Percentiles rank a stretch among this genome's conserved stretches.
phyloP scores from a whole-genome alignment of 2,329 filamentous ascomycete genomes.

The Xylaria sp. region DNA sequence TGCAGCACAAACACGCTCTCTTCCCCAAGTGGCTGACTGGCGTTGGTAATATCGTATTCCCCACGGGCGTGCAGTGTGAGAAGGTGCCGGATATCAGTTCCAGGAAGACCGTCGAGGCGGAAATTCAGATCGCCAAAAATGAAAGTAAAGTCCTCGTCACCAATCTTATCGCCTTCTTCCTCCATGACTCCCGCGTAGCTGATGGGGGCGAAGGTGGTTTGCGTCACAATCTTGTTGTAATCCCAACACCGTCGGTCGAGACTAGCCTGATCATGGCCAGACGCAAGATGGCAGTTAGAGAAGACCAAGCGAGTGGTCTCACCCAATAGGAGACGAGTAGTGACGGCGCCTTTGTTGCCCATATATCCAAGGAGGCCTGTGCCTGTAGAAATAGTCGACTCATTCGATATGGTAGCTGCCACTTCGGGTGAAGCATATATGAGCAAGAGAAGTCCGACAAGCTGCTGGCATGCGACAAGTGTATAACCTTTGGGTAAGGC shows the following conservation, averaged over 20 bases:
- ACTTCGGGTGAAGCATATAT: conserved; percentile 86
- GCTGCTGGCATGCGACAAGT: conserved; percentile 82
- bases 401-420: conserved; percentile 77
- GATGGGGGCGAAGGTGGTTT: conserved; percentile 83
- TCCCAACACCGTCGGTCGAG: conserved; percentile 93
- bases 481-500: conserved; percentile 82
- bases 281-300: conserved; percentile 90
- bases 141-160: conserved; percentile 92
- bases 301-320: conserved; percentile 92
- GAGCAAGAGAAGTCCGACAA: conserved; percentile 85
- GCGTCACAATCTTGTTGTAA: conserved; percentile 77
- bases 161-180: conserved; percentile 76
- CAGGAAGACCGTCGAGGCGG: conserved; percentile 85
- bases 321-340: conserved; percentile 83
- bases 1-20: conserved; percentile 63
- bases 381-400: conserved; percentile 85
- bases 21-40: conserved; percentile 55
- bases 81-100: conserved; percentile 87
- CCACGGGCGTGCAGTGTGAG: conserved; percentile 84
- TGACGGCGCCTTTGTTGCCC: conserved; percentile 94
- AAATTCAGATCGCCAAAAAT: conserved; percentile 99
- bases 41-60: conserved; percentile 71
- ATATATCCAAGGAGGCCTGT: conserved; percentile 93
- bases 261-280: conserved; percentile 80
- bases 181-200: conserved; percentile 71